Conservation (phyloP, 345 rosid genomes). For the Syzygium aromaticum region DNA sequence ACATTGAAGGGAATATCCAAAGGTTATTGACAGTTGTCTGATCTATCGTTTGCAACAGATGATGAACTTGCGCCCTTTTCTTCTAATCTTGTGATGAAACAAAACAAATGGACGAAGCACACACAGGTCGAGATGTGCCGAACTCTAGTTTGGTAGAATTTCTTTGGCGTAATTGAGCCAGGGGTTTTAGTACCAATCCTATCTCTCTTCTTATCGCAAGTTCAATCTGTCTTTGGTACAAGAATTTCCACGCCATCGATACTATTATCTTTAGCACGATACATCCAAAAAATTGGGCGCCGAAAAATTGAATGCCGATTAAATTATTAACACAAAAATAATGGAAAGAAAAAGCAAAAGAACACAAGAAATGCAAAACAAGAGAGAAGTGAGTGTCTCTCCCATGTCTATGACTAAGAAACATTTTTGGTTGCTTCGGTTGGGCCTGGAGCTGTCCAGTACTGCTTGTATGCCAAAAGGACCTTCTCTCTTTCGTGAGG, state of each 20-base stretch:
- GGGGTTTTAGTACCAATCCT: neutral
- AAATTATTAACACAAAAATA: neutral
- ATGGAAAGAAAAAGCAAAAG: neutral
- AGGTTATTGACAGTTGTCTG: neutral
- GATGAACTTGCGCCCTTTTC: neutral
- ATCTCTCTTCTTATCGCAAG: neutral
- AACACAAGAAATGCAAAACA: neutral
- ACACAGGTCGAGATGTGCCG: neutral
- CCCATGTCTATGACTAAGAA: neutral
- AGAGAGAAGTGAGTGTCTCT: neutral
- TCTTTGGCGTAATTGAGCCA: neutral
- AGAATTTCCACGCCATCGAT: neutral
- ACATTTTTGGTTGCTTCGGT: neutral
- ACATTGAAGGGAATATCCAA: neutral
- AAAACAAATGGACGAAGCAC: neutral
- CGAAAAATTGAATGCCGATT: neutral
- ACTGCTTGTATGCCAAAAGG: conserved; percentile 63
- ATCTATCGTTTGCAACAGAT: neutral
- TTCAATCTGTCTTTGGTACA: neutral
- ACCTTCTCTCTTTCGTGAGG: conserved; percentile 72
- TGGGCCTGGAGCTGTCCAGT: conserved; percentile 51
- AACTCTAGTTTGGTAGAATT: neutral
- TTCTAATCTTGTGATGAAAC: neutral
- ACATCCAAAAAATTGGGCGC: neutral
- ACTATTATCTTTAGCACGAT: neutral